Conservation (phyloP, 257 asterid genomes). For the Capsicum chinense region DNA sequence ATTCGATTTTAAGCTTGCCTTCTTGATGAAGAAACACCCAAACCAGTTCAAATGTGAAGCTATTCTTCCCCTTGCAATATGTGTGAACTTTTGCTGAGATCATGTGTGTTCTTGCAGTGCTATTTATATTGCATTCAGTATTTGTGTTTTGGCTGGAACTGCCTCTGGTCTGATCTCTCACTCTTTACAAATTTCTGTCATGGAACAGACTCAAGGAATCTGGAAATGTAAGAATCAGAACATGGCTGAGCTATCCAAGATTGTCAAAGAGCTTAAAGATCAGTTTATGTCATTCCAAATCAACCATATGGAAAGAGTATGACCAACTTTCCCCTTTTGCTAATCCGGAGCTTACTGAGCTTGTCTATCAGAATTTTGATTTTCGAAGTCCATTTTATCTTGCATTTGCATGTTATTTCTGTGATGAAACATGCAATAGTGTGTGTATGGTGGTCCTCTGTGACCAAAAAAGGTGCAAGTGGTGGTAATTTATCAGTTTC, state of each 20-base stretch:
- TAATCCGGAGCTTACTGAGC: slow-evolving; percentile 1
- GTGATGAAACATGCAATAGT: not conserved
- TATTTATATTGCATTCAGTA: not conserved
- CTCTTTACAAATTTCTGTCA: slow-evolving; percentile 19
- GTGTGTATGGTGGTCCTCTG: not conserved
- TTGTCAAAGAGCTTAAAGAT: slow-evolving; percentile 85
- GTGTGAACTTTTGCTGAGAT: not conserved
- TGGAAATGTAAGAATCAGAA: slow-evolving; percentile 92
- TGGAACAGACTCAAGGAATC: slow-evolving; percentile 79
- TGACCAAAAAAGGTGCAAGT: not conserved
- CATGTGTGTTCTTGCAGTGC: not conserved
- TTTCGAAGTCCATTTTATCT: not conserved
- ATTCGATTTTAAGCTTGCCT: not conserved
- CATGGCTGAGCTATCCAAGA: slow-evolving; percentile 94
- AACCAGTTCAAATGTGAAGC: slow-evolving; percentile 11
- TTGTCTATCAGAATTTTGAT: slow-evolving; percentile 13
- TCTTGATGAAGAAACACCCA: slow-evolving; percentile 16
- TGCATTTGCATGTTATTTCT: slow-evolving; percentile 5
- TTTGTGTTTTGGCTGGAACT: not conserved
- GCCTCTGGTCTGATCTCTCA: not conserved
- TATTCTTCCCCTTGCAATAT: slow-evolving; percentile 14
- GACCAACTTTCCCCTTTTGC: slow-evolving; percentile 35
- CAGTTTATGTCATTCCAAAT: slow-evolving; percentile 80
- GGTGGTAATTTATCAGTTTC: too few relatives aligned
- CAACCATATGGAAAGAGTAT: slow-evolving; percentile 77